Base-by-base conservation (phyloP, 2,329 filamentous ascomycete genomes). In the Colletotrichum falcatum region DNA sequence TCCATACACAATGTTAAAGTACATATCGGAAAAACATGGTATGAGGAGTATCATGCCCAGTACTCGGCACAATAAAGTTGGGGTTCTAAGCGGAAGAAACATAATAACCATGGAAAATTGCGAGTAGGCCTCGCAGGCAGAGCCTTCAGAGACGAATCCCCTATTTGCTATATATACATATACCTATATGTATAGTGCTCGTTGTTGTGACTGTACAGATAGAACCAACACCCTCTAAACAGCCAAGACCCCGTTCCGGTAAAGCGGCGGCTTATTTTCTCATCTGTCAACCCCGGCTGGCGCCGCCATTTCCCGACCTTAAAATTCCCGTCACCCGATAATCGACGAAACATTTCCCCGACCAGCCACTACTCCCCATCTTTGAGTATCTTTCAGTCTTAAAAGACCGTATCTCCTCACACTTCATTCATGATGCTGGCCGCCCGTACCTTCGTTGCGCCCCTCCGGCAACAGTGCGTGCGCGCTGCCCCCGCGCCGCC, bases 391-490 rank as follows among this genome's bases (percentile, higher is more conserved):
- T 58, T 62, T 74, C 72, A 72, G 76, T 72, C 70, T 76, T 64
- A 73, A 55, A 39, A 56, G 42, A 60, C 73, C 73, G 66, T 75
- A 63, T 56, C n/a, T 33, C 55, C 51, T 56, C 62, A 37, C 28
- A 70, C 33, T 30, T 67, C 76, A 71, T 76, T 83, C 87, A 92
- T 81, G 79, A 97, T 97, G 94, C 87, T 97, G 84, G 91, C 92
- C 84, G 86, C 92, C 81, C 92, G 94, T 85, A 90, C 91, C 78
- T 89, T 95, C 82, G 90, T 91, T 82, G 89, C 89, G 79, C 91
- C 93, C 79, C 89, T 90, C 83, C 89, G 93, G 83, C 85, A 88
- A 83, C 93, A 97, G 86, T 93, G 90, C 88, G 85, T 95, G 83
- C 91, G 91, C 82, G 88, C 89, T 78, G 87, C 89, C 86, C 87